Percentiles rank a stretch among this genome's conserved stretches.
Evolutionary conservation across 768 basidiomycete species (phyloP).

Genomic region (Glaciozyma antarctica): DNA sequence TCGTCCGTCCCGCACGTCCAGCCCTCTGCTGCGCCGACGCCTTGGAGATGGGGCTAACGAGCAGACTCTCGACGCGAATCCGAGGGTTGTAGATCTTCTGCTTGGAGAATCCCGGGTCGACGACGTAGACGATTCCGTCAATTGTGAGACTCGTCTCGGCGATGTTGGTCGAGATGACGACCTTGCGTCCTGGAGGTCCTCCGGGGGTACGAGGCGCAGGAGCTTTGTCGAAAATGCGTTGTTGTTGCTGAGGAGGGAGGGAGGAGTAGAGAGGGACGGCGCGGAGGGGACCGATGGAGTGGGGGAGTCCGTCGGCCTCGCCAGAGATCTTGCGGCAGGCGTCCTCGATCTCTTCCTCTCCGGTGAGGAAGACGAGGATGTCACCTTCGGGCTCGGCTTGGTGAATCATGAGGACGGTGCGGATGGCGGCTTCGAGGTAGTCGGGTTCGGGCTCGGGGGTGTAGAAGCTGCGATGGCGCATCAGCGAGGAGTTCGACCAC

Average conservation of each 20-base stretch:
- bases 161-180: constrained; percentile 92
- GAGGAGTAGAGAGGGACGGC: constrained; percentile 40
- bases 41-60: constrained; percentile 92
- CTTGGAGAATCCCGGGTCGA: constrained; percentile 94
- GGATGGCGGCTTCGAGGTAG: constrained; percentile 93
- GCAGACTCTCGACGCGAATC: constrained; percentile 84
- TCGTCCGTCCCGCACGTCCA: constrained; percentile 88
- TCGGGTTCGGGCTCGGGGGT: constrained; percentile 87
- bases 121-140: constrained; percentile 98
- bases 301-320: constrained; percentile 75
- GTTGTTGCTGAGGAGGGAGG: constrained; percentile 86
- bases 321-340: constrained; percentile 84
- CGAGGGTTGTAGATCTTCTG: constrained; percentile 98
- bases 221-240: constrained; percentile 87
- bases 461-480: constrained; percentile 50
- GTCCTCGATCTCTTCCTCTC: constrained; percentile 97
- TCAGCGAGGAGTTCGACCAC: background rate
- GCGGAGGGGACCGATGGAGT: constrained; percentile 45
- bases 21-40: constrained; percentile 93
- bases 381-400: constrained; percentile 90
- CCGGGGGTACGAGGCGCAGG: constrained; percentile 54
- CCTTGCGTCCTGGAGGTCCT: constrained; percentile 80
- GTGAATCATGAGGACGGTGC: constrained; percentile 94
- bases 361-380: constrained; percentile 86
- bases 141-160: constrained; percentile 97